A percentile compares a stretch with the other conserved stretches of the same genome.
Evolutionary conservation across 306 rosid genomes (phyloP).

Genomic region (Cyclanthera cordifolia): DNA sequence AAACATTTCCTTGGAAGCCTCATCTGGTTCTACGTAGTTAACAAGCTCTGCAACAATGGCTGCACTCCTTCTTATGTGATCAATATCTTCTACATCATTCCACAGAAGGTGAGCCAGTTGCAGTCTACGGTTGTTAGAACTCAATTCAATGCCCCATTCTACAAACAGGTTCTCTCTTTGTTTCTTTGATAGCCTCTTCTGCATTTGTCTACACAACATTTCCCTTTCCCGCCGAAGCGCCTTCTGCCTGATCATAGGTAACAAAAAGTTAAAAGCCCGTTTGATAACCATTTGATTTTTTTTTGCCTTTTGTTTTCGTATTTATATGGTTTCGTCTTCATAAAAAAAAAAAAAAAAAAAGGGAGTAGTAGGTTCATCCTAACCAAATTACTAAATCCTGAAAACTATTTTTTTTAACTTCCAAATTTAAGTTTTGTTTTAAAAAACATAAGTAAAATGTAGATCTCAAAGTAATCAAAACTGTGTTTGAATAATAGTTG

Average conservation of each 20-base stretch:
- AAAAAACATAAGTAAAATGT: no score
- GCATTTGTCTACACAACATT: slow-evolving; percentile 68
- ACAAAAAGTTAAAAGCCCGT: no score
- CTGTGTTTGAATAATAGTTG: no score
- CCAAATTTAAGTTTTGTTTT: no score
- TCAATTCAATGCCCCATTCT: slow-evolving; percentile 61
- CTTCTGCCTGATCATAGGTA: slow-evolving; percentile 30
- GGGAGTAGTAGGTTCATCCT: no score
- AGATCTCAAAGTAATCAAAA: no score
- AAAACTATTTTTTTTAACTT: no score
- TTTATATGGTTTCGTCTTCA: no score
- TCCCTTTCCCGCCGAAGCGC: slow-evolving; percentile 63
- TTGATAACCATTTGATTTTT: neutral
- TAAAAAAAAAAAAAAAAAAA: no score
- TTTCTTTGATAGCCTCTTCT: slow-evolving; percentile 38
- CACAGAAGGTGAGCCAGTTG: slow-evolving; percentile 58
- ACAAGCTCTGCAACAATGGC: slow-evolving; percentile 59
- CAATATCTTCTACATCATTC: slow-evolving; percentile 41
- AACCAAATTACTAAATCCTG: no score
- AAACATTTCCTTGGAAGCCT: slow-evolving; percentile 91
- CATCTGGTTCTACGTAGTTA: slow-evolving; percentile 62
- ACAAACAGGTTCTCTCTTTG: slow-evolving; percentile 54
- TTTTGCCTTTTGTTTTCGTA: no score
- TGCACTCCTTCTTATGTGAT: slow-evolving; percentile 67
- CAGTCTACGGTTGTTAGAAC: slow-evolving; percentile 52